Evolutionary conservation across 495 filamentous ascomycete genomes (phyloP), one percentile per base, ranked within the genome.

Genomic region (Xylaria palmicola): DNA sequence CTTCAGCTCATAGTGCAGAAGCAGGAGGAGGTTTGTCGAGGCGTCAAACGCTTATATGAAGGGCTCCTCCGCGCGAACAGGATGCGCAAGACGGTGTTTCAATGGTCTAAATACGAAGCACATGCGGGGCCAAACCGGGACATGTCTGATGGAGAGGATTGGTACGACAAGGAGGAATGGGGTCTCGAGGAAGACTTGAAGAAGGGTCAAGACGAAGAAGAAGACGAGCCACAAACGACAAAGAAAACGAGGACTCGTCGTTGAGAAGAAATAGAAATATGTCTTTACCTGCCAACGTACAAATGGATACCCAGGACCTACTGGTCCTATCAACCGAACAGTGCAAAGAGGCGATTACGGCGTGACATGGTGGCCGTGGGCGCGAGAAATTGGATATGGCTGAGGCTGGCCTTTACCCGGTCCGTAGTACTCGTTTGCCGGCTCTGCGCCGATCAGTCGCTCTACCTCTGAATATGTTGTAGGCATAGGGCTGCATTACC

Each of bases 81-180:
- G 29, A 85, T 91, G 79, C 84, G 92, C 45, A 85, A 88, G 57
- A 81, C 87, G 44, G 91, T 98, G 10, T 82, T 89, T 69, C 86
- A 89, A 60, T 96, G 91, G 90, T 71, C 79, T 32, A 93, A 95
- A 72, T 91, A 94, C 0, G 95, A 98, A 73, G 90, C 86, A 5
- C 94, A 97, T 68, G 82, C 89, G 24, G 92, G 91, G 1, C 84
- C 88, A 54, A 78, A 80, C 63, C 66, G 74, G 22, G 81, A 83
- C 58, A 78, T 96, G 85, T 93, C 89, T 34, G 93, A 97, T 67
- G 91, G 91, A 3, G 93, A 97, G 76, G 93, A 97, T 70, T 97
- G 93, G 92, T 95, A 95, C 71, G 93, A 97, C 68, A 85, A 85
- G 57, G 90, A 94, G 68, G 88, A 89, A 78, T 96, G 91, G 93